Conservation (phyloP, 768 basidiomycete genomes). For the Pleurotus citrinopileatus region DNA sequence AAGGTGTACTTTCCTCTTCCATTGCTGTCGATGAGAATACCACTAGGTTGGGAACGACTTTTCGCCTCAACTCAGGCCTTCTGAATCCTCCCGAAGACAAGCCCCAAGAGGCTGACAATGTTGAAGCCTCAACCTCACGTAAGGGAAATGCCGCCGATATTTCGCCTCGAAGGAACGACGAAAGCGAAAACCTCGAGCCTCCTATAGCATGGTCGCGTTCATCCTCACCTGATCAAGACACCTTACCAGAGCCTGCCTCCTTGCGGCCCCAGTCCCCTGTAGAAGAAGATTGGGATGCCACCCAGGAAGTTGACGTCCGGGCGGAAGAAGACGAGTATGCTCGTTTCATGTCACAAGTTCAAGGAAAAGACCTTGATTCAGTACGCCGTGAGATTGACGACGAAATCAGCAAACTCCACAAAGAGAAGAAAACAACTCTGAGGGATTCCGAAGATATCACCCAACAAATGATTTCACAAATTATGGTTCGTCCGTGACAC, state of each 20-base stretch:
- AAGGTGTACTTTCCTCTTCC: too few relatives aligned
- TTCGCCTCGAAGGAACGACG: background rate
- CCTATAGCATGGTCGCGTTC: conserved; percentile 32
- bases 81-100: too few relatives aligned
- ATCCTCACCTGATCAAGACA: conserved; percentile 25
- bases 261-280: conserved; percentile 22
- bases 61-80: background rate
- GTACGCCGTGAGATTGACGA: conserved; percentile 89
- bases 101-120: too few relatives aligned
- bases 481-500: conserved; percentile 46
- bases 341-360: conserved; percentile 88
- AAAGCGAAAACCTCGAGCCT: conserved; percentile 15
- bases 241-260: conserved; percentile 15
- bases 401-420: conserved; percentile 79
- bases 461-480: conserved; percentile 90
- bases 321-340: conserved; percentile 89
- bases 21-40: too few relatives aligned
- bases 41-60: background rate
- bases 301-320: conserved; percentile 79
- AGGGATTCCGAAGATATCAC: conserved; percentile 95
- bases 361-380: conserved; percentile 77
- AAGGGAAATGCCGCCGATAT: too few relatives aligned
- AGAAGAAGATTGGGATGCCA: conserved; percentile 69
- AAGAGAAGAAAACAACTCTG: conserved; percentile 85
- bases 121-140: too few relatives aligned